These are phyloP conservation scores for Phyllosticta citriasiana DNA, from an alignment of 2,329 filamentous ascomycete species.

Conservation along the genomic window DNA sequence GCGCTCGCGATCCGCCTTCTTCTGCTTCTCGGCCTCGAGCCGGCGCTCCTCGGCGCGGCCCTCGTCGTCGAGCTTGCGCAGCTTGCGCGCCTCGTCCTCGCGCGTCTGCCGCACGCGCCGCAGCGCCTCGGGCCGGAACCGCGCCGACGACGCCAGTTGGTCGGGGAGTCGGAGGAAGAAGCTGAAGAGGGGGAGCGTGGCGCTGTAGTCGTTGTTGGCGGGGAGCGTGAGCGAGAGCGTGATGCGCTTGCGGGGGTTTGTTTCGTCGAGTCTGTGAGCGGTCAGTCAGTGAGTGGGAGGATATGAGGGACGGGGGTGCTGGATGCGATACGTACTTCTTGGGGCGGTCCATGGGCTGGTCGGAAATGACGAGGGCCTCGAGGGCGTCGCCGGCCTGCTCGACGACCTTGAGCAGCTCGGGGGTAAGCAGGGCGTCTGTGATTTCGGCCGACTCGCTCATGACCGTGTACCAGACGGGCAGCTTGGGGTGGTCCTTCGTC, in stretches of 20 bases:
- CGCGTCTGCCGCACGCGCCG: conserved; percentile 74
- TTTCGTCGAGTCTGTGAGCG: conserved; percentile 63
- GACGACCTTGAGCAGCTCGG: conserved; percentile 75
- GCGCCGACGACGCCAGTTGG: conserved; percentile 61
- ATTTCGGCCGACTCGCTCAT: conserved; percentile 98
- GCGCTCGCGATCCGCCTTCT: conserved; percentile 64
- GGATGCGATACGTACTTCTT: conserved; percentile 51
- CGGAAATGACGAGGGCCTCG: conserved; percentile 79
- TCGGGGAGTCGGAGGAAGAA: conserved; percentile 83
- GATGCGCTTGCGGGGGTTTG: conserved; percentile 73
- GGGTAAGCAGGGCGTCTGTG: conserved; percentile 74
- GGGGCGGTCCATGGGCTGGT: conserved; percentile 83
- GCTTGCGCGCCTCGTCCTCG: conserved; percentile 68
- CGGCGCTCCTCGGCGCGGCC: conserved; percentile 54
- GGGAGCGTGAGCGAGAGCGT: conserved; percentile 65
- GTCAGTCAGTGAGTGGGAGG: not conserved
- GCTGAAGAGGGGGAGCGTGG: conserved; percentile 64
- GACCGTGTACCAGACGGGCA: conserved; percentile 80
- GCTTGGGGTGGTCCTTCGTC: conserved; percentile 85
- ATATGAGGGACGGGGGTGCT: conserved; percentile 7
- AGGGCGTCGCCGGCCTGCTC: conserved; percentile 62
- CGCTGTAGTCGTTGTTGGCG: conserved; percentile 34
- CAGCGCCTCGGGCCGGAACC: conserved; percentile 80
- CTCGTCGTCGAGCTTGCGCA: conserved; percentile 69
- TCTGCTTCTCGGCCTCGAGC: conserved; percentile 49